Evolutionary conservation across 352 stramenopile genomes (phyloP), one percentile per base, ranked within the genome.

Genomic region (Pythium apleroticum): DNA sequence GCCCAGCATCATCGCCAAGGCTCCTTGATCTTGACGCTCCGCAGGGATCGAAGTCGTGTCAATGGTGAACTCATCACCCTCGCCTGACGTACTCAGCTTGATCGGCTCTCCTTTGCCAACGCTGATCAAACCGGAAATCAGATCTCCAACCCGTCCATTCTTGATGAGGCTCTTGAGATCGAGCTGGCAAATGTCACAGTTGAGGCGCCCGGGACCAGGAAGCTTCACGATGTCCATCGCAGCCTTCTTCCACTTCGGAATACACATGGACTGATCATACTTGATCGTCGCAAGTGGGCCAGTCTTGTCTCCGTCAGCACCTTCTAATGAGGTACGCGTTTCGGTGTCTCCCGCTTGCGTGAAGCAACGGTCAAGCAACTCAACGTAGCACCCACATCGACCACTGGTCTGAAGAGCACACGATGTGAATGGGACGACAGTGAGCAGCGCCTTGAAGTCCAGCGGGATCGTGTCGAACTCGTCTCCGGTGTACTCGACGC

Each of bases 371-470:
- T 88, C 73, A 5, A 93, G 39, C 37, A 89, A 45, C 19, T 90
- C 69, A 41, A 87, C 57, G 52, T 93, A 93, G 64, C 84, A 93
- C 0, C 71, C 69, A 31, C 85, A 93, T 12, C 80, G 73, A 24
- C 80, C 80, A 19, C 69, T 68, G 14, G 62, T 74, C 33, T 81
- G 73, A 28, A 80, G 57, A 28, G 86, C 27, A 57, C 85, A 93
- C 52, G 81, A 63, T 0, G 80, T 86, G 55, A 91, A 93, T 3
- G 81, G 85, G 19, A 91, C 75, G 50, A 84, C 45, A 1, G 57
- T 50, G 15, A 91, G 60, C 27, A 93, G 59, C 1, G 77, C 79
- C 69, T 91, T 90, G 65, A 93, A 91, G 68, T 93, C 85, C 27
- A 89, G 75, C 2, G 85, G 85, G 10, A 90, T 72, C 0, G 71